Conservation (phyloP, 1,284 basidiomycete species). For the Boletus holoroseus region DNA sequence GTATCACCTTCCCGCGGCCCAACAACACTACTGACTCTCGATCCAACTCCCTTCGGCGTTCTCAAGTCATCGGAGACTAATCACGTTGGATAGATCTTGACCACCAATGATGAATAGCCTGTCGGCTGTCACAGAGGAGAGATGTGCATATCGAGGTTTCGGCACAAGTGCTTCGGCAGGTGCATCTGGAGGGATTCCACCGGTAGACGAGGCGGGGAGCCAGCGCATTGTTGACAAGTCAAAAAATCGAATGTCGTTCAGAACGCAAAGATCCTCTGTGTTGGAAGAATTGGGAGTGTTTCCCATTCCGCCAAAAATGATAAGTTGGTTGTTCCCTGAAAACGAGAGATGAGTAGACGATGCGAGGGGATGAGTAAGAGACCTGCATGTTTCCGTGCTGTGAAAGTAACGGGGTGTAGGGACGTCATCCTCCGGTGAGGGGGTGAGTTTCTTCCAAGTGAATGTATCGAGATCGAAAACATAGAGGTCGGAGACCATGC, state of each 20-base stretch:
- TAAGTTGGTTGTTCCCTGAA: slow-evolving; percentile 78
- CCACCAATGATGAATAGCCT: slow-evolving; percentile 91
- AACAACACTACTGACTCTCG: no score
- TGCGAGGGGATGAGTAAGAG: neutral
- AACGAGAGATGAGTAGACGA: slow-evolving; percentile 14
- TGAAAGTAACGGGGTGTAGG: slow-evolving; percentile 86
- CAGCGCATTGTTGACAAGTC: slow-evolving; percentile 68
- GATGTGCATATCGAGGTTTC: slow-evolving; percentile 84
- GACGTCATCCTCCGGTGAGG: slow-evolving; percentile 59
- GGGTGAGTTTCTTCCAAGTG: slow-evolving; percentile 67
- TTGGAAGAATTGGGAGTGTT: slow-evolving; percentile 62
- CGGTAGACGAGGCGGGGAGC: slow-evolving; percentile 49
- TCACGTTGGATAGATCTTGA: slow-evolving; percentile 83
- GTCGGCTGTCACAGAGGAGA: slow-evolving; percentile 77
- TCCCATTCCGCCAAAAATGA: slow-evolving; percentile 92
- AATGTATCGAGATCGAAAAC: slow-evolving; percentile 76
- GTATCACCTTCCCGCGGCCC: no score
- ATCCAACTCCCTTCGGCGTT: no score
- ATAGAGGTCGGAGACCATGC: slow-evolving; percentile 86
- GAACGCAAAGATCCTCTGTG: slow-evolving; percentile 70
- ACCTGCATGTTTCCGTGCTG: slow-evolving; percentile 81
- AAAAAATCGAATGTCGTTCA: slow-evolving; percentile 84
- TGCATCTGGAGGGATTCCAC: slow-evolving; percentile 30
- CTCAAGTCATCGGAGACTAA: no score
- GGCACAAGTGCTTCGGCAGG: slow-evolving; percentile 48